Percentiles rank a stretch among this genome's conserved stretches.
Evolutionary conservation across 257 asterid genomes (phyloP).

Genomic region (Fraxinus anomala): DNA sequence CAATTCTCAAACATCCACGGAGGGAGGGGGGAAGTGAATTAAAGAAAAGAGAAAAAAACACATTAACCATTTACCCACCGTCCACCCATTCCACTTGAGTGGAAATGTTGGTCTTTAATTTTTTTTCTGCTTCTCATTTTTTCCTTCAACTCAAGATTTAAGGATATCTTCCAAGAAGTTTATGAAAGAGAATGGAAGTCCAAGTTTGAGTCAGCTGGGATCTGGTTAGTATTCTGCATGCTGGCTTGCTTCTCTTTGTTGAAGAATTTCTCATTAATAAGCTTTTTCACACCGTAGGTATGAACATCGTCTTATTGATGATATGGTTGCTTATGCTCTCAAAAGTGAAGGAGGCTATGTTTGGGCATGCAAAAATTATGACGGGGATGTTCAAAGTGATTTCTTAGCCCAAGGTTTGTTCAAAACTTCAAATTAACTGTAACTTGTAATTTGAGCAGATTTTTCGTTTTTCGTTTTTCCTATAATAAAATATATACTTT

Average conservation of each 20-base stretch:
- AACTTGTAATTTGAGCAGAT: not conserved
- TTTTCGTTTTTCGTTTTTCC: not conserved
- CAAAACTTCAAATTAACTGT: not conserved
- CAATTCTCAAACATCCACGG: not conserved
- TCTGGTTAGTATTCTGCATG: conserved; percentile 49
- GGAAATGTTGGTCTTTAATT: conserved; percentile 6
- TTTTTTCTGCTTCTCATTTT: conserved; percentile 5
- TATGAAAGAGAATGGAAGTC: conserved; percentile 82
- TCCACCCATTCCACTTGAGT: not conserved
- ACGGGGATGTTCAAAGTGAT: conserved; percentile 99
- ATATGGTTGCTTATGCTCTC: conserved; percentile 97
- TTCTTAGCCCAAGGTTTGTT: conserved; percentile 89
- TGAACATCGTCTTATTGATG: conserved; percentile 97
- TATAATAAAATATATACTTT: not conserved
- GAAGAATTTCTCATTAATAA: not conserved
- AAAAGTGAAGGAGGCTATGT: conserved; percentile 98
- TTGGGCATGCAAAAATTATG: conserved; percentile 99
- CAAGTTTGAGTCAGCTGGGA: conserved; percentile 85
- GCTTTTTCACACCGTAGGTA: conserved; percentile 55
- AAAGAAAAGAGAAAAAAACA: not conserved
- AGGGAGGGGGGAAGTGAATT: too few species aligned
- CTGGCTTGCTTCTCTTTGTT: not conserved
- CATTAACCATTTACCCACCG: not conserved
- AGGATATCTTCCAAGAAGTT: conserved; percentile 93
- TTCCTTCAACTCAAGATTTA: conserved; percentile 54